Evolutionary conservation across 2,329 filamentous ascomycete species (phyloP), one percentile per base, ranked within the genome.

Genomic region (Colletotrichum sp.): DNA sequence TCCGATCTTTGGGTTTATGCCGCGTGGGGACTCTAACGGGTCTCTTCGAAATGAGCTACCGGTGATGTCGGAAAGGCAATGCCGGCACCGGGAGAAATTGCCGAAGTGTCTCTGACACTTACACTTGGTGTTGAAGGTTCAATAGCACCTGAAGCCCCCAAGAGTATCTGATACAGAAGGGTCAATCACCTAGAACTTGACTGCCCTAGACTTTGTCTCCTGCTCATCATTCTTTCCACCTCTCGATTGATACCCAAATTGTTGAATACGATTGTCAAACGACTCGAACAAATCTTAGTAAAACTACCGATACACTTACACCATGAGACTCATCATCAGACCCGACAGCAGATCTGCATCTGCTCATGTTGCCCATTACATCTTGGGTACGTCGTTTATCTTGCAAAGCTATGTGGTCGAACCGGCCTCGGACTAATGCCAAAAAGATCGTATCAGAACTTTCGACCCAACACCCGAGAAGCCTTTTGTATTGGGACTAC

Each of bases 271-370:
- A 52, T 0, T 21, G n/a, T 0, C 6, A 21, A 52, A 52, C 43
- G n/a, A 52, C n/a, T 0, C 6, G 43, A 13, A n/a, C 12, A 21
- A 52, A 2, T 52, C 43, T 7, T 21, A 3, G 0, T 1, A 21
- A 52, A 52, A 52, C 3, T 0, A 1, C 43, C 43, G 6, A 36
- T 28, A 12, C 36, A 18, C 15, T 21, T 28, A 8, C 80, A 82
- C 75, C 75, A 95, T 94, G 94, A 91, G 93, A 85, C 91, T 95
- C 80, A 94, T 95, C 83, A 92, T 95, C 80, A 89, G 93, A 81
- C 91, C 94, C 80, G 88, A 93, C 79, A 88, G 91, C 76, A 85
- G 87, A 71, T 85, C 88, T 70, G 93, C 92, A 63, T 93, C 93
- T 71, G 87, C 90, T 80, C 94, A 94, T 82, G 91, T 95, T 77